Evolutionary conservation across 495 filamentous ascomycete genomes (phyloP).

Genomic region (Thozetella sp.): DNA sequence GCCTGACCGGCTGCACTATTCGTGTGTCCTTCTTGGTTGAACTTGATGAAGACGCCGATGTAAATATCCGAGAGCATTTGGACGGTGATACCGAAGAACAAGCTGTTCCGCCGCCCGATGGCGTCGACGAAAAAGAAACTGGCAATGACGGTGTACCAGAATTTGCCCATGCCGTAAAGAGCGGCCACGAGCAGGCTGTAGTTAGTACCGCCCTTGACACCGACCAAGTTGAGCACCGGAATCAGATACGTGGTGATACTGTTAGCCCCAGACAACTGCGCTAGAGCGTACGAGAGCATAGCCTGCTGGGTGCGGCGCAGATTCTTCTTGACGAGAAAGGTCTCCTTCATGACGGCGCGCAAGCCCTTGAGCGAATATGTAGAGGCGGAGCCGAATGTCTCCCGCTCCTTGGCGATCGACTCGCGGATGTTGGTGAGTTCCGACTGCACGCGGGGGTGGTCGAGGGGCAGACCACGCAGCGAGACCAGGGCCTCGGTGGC

Average conservation of each 20-base stretch:
- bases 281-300: constrained; percentile 59
- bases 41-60: constrained; percentile 62
- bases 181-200: constrained; percentile 67
- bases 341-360: constrained; percentile 58
- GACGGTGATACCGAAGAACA: constrained; percentile 63
- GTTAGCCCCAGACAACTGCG: constrained; percentile 71
- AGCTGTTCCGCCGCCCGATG: constrained; percentile 69
- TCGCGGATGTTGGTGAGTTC: constrained; percentile 53
- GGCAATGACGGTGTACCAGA: constrained; percentile 62
- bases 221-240: constrained; percentile 67
- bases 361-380: constrained; percentile 26
- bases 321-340: constrained; percentile 62
- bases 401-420: constrained; percentile 51
- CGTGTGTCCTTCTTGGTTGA: neutral
- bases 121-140: constrained; percentile 75
- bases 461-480: constrained; percentile 46
- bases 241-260: constrained; percentile 68
- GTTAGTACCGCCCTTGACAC: constrained; percentile 56
- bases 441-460: constrained; percentile 50
- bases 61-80: constrained; percentile 69
- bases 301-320: constrained; percentile 64
- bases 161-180: constrained; percentile 71
- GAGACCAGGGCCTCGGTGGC: constrained; percentile 46
- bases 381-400: constrained; percentile 53
- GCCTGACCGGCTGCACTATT: neutral